Evolutionary conservation across 306 rosid species (phyloP).

Genomic region (Fragaria iinumae): DNA sequence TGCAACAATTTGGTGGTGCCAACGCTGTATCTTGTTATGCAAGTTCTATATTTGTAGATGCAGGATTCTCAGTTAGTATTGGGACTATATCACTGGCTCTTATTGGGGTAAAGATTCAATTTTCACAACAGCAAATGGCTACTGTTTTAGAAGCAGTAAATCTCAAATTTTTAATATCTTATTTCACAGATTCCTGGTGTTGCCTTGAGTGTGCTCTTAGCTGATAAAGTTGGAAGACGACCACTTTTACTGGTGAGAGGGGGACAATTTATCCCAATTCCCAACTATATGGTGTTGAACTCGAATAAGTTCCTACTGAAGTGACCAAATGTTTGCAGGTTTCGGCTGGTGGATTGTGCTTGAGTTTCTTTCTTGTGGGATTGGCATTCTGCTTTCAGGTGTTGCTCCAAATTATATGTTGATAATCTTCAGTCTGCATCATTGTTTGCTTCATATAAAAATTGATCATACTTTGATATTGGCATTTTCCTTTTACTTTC

Average conservation of each 20-base stretch:
- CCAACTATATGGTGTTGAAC: neutral
- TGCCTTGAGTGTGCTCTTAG: conserved; percentile 7
- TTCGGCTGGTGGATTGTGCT: conserved; percentile 18
- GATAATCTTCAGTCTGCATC: no score
- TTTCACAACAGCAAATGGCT: neutral
- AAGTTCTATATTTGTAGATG: conserved; percentile 23
- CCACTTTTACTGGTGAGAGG: conserved; percentile 26
- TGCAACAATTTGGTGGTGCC: conserved; percentile 39
- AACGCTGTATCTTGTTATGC: conserved; percentile 29
- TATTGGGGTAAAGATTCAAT: conserved; percentile 14
- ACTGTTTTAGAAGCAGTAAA: neutral
- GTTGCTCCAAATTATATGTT: no score
- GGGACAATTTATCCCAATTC: neutral
- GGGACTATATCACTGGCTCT: conserved; percentile 26
- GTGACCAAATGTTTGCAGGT: conserved; percentile 8
- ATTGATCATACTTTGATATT: no score
- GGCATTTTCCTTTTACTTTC: no score
- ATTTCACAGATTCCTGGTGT: conserved; percentile 12
- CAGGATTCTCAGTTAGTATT: conserved; percentile 18
- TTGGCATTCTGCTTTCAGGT: conserved; percentile 15
- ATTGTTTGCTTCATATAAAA: no score
- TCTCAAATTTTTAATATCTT: neutral
- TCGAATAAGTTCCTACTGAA: neutral
- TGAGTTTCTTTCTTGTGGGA: conserved; percentile 6
- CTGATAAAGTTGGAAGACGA: conserved; percentile 28